phyloP scores from a whole-genome alignment of 345 rosid species.

The Lumnitzera littorea region DNA sequence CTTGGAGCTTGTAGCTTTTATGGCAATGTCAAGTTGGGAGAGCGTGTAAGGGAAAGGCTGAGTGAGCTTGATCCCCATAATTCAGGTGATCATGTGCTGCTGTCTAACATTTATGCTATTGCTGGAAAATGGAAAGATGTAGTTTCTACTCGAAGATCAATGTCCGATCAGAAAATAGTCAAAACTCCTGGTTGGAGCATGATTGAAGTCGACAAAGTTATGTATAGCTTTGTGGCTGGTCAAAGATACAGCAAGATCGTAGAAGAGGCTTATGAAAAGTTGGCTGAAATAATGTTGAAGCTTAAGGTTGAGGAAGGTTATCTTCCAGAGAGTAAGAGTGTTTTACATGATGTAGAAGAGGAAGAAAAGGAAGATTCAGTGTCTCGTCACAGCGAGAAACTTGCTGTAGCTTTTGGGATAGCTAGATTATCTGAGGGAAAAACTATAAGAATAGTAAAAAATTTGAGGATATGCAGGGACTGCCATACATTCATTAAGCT shows the following conservation, averaged over 20 bases:
- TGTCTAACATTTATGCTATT: conserved; percentile 37
- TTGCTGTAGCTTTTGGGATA: conserved; percentile 42
- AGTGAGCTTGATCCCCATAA: conserved; percentile 28
- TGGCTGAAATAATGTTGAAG: conserved; percentile 11
- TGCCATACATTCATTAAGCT: conserved; percentile 62
- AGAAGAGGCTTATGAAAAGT: conserved; percentile 21
- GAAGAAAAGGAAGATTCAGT: conserved; percentile 19
- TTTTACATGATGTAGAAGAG: conserved; percentile 24
- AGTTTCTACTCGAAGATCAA: conserved; percentile 33
- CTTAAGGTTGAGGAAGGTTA: conserved; percentile 18
- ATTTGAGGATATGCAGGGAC: conserved; percentile 72
- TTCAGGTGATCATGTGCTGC: conserved; percentile 30
- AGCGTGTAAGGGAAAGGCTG: conserved; percentile 27
- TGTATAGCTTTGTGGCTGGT: conserved; percentile 19
- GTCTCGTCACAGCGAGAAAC: conserved; percentile 22
- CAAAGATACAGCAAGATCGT: conserved; percentile 5
- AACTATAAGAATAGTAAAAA: conserved; percentile 54
- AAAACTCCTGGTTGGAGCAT: conserved; percentile 46
- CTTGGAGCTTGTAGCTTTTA: conserved; percentile 49
- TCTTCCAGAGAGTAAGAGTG: conserved; percentile 16
- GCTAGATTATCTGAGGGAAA: conserved; percentile 45
- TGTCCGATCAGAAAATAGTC: conserved; percentile 26
- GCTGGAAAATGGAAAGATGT: conserved; percentile 39
- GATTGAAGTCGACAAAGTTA: conserved; percentile 34
- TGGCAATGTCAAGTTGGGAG: conserved; percentile 33